These are phyloP conservation scores for Eremothecium gossypii DNA, from an alignment of 1,139 yeast genomes.

Conservation along the genomic window DNA sequence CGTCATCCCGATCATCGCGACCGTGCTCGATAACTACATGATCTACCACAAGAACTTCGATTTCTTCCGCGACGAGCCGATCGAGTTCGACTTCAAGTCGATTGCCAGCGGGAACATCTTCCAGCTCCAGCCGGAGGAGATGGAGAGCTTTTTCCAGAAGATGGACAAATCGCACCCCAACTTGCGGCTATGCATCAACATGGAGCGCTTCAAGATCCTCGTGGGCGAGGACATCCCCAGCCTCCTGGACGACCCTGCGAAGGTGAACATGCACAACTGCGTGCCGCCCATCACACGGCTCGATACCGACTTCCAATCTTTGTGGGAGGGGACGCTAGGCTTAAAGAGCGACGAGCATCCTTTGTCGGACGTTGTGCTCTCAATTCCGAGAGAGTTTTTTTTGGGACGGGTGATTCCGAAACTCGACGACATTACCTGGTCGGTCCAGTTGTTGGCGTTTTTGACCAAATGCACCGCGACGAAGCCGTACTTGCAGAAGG, in stretches of 20 bases:
- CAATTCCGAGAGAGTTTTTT: constrained; percentile 55
- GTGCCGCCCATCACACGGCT: constrained; percentile 7
- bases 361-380: constrained; percentile 13
- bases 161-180: constrained; percentile 6
- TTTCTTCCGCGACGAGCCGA: constrained; percentile 21
- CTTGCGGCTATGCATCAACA: constrained; percentile 5
- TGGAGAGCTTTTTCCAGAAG: constrained; percentile 3
- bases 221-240: constrained; percentile 8
- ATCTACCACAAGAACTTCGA: constrained; percentile 31
- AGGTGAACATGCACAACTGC: constrained; percentile 4
- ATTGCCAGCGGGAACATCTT: constrained; percentile 6
- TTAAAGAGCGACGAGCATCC: constrained; percentile 1
- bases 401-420: constrained; percentile 76
- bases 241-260: constrained; percentile 5
- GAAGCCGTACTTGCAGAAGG: constrained; percentile 62
- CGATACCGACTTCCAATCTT: constrained; percentile 8
- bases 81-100: constrained; percentile 18
- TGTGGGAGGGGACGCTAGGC: constrained; percentile 6
- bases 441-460: constrained; percentile 82
- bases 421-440: constrained; percentile 92
- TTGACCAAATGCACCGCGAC: constrained; percentile 83
- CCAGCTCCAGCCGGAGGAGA: constrained; percentile 6
- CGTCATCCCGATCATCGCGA: constrained; percentile 80
- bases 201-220: constrained; percentile 6
- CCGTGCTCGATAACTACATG: constrained; percentile 79